Evolutionary conservation across 495 filamentous ascomycete species (phyloP), one percentile per base, ranked within the genome.

Genomic region (Podospora conica): DNA sequence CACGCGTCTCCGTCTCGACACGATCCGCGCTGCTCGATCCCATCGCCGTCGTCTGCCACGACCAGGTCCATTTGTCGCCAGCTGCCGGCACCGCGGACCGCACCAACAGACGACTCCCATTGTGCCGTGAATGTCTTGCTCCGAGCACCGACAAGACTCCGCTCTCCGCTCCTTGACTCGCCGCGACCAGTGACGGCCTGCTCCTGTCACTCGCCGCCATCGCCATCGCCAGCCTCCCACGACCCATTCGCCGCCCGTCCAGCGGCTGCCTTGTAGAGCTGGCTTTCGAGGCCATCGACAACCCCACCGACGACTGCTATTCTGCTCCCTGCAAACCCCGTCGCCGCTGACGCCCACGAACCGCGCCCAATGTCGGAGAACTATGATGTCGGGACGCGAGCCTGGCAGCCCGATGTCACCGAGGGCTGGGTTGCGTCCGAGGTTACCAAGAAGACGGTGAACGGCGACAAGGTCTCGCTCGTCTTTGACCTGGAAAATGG

Each of bases 351-450:
- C 21, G 48, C 59, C 29, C 23, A 24, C 61, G 61, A 68, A 69
- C 62, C 70, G 68, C 69, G 70, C 63, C 70, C 73, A 76, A 97
- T 98, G 96, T 92, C 93, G 82, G 91, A 97, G 81, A 92, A 84
- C 73, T 99, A 96, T 79, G 95, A 98, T 87, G 88, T 97, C 71
- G 96, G 94, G 69, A 98, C 95, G 70, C 86, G 91, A 85, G 96
- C 92, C 77, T 99, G 95, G 95, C 93, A 98, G 85, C 92, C 96
- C 67, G 95, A 99, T 81, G 79, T 86, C 69, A 89, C 88, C 58
- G 95, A 99, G 78, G 95, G 95, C 77, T 99, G 95, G 95, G 84
- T 98, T 78, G 91, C 93, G 69, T 97, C 96, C 29, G 92, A 97
- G 83, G 91, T 99, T 68, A 83, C 90, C 77, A 90, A 93, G 75